Base-by-base conservation (phyloP, 2,329 filamentous ascomycete species). In the Botryosphaeria agaves region DNA sequence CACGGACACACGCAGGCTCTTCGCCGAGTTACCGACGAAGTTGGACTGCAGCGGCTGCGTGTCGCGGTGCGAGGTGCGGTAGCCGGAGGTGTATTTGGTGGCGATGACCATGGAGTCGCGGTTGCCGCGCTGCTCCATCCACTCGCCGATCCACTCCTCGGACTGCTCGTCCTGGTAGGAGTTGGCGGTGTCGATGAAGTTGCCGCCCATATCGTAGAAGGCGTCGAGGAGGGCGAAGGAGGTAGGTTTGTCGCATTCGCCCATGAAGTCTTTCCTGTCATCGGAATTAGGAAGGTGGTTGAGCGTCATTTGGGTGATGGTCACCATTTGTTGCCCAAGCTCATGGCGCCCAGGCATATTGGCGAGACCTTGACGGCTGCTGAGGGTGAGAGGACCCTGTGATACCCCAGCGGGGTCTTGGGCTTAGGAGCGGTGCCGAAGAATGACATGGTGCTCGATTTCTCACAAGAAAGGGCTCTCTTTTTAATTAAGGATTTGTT, bases 121-220 rank as follows among this genome's bases (percentile, higher is more conserved):
- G 19, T 49, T 49, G 3, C 43, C 41, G 18, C 49, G 44, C 30
- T 33, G 16, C 32, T 52, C 41, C 48, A 60, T 53, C 56, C 55
- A 60, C 30, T 60, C 56, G 20, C 57, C 56, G 9, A 61, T 40
- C 55, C 53, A 58, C 14, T 45, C 38, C 41, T 61, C 57, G 12
- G 46, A 52, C 34, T 61, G 45, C 14, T 52, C 52, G 35, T 46
- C 40, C 27, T 56, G 51, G 35, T 59, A 58, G 33, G 48, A 50
- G 26, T 38, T 32, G 4, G 31, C 21, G 3, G 73, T 79, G 47
- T 82, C 77, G 43, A 82, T 73, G 49, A 82, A 81, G 52, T 82
- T 82, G 15, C 77, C 76, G 3, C 72, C 72, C 0, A 72, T 62
- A 5, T 64, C 61, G 35, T 65, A 69, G 52, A 69, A 81, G 44